Evolutionary conservation across 805 yeast genomes (phyloP).

Genomic region (Barnettozyma siamensis): DNA sequence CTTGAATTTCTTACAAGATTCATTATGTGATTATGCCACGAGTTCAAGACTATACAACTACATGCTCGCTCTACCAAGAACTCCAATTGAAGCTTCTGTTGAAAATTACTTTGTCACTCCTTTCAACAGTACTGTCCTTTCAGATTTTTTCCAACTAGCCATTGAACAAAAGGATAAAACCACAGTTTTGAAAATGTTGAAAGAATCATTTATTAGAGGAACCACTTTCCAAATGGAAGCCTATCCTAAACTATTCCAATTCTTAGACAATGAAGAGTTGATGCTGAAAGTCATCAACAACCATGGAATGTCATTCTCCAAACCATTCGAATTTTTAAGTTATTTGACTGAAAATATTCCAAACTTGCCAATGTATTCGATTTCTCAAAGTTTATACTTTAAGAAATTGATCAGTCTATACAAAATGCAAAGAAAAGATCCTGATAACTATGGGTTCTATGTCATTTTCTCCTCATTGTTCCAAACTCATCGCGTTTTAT

Average conservation of each 20-base stretch:
- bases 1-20: conserved; percentile 28
- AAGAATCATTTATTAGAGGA: conserved; percentile 34
- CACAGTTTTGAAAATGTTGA: conserved; percentile 31
- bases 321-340: conserved; percentile 28
- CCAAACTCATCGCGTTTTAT: conserved; percentile 4
- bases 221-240: conserved; percentile 26
- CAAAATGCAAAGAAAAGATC: conserved; percentile 10
- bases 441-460: conserved; percentile 28
- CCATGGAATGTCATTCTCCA: conserved; percentile 26
- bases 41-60: conserved; percentile 32
- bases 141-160: conserved; percentile 15
- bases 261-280: conserved; percentile 28
- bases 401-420: conserved; percentile 18
- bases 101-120: conserved; percentile 16
- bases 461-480: conserved; percentile 27
- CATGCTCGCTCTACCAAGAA: conserved; percentile 30
- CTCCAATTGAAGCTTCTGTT: not conserved
- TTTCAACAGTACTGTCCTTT: conserved; percentile 13
- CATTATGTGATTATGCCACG: conserved; percentile 27
- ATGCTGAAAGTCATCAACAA: conserved; percentile 27
- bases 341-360: conserved; percentile 13
- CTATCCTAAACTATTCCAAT: conserved; percentile 30
- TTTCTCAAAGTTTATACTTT: conserved; percentile 29
- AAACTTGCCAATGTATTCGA: conserved; percentile 19
- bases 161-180: conserved; percentile 21